Base-by-base conservation (phyloP, 345 rosid species). In the Citrus mangshanensis region DNA sequence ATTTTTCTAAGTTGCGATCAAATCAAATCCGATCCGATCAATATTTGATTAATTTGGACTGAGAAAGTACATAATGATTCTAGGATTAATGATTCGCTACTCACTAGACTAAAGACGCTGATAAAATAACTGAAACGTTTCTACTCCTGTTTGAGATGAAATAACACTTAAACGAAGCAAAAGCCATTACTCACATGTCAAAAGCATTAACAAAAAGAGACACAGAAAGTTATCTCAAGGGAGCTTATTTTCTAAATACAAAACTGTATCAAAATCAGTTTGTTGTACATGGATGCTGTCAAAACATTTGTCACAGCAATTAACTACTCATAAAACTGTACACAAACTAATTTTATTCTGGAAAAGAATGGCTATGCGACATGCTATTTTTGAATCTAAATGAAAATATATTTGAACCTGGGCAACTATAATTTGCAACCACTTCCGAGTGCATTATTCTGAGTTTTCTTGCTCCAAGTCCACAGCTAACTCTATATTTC, bases 301-400 rank as follows among this genome's bases (percentile, higher is more conserved):
- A 14, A 65, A 56, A 38, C 21, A 34, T 51, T 37, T 9, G 12
- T 61, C 25, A 19, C 55, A 21, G 40, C n/a, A 32, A 19, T 28
- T 34, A 12, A 35, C 46, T 58, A 30, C 9, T 32, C 2, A 6
- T 6, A 30, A 66, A 9, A 35, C 54, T 76, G 49, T 65, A 65
- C 77, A 62, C 16, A 70, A 35, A 14, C 61, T 21, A 58, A 58
- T 61, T 37, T 76, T 81, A 55, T 74, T 78, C 67, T 3, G 24
- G 38, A 46, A 70, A 75, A 63, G 79, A 78, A 78, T 79, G 79
- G 34, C 14, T 19, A 63, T 30, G 55, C 25, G 27, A 63, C 22
- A 70, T 7, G 49, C 74, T 75, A 67, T 64, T 22, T 60, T 24
- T 22, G 6, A 64, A 75, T 51, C 40, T 38, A 18, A 19, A 46